phyloP scores from a whole-genome alignment of 2,329 filamentous ascomycete species.

The Bipolaris gigantea region DNA sequence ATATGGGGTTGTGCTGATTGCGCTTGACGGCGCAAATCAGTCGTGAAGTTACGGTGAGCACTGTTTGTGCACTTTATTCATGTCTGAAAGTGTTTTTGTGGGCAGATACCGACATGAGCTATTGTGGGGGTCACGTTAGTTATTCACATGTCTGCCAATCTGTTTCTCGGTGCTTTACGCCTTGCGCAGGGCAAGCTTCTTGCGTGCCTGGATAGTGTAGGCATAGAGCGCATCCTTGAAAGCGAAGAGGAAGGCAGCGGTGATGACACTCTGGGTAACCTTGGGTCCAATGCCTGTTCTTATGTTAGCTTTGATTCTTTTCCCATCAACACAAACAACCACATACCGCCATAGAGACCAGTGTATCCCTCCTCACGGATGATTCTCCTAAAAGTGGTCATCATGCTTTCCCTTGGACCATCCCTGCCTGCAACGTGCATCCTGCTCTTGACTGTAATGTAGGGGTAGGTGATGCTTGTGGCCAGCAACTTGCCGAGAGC shows the following conservation, averaged over 20 bases:
- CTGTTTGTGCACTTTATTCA: too few relatives aligned
- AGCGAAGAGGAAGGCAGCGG: slow-evolving; percentile 92
- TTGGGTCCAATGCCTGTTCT: slow-evolving; percentile 85
- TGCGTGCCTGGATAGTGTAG: slow-evolving; percentile 69
- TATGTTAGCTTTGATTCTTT: slow-evolving; percentile 7
- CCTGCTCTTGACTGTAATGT: slow-evolving; percentile 97
- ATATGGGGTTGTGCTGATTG: too few relatives aligned
- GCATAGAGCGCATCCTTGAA: slow-evolving; percentile 98
- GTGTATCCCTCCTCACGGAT: slow-evolving; percentile 86
- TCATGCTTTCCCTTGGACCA: slow-evolving; percentile 78
- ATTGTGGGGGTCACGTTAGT: not conserved
- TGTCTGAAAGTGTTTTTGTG: too few relatives aligned
- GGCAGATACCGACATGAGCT: too few relatives aligned
- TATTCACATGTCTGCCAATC: not conserved
- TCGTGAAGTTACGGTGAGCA: too few relatives aligned
- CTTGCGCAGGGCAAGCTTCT: slow-evolving; percentile 33
- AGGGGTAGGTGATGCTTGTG: slow-evolving; percentile 92
- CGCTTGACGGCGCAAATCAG: too few relatives aligned
- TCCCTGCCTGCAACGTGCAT: slow-evolving; percentile 87
- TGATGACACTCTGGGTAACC: slow-evolving; percentile 94
- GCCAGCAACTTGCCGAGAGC: slow-evolving; percentile 93
- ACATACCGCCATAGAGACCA: slow-evolving; percentile 86
- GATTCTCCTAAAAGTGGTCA: slow-evolving; percentile 75
- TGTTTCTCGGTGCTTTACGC: not conserved
- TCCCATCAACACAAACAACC: fast-evolving